Conservation (phyloP, 768 basidiomycete species). For the Auriscalpium orientale region DNA sequence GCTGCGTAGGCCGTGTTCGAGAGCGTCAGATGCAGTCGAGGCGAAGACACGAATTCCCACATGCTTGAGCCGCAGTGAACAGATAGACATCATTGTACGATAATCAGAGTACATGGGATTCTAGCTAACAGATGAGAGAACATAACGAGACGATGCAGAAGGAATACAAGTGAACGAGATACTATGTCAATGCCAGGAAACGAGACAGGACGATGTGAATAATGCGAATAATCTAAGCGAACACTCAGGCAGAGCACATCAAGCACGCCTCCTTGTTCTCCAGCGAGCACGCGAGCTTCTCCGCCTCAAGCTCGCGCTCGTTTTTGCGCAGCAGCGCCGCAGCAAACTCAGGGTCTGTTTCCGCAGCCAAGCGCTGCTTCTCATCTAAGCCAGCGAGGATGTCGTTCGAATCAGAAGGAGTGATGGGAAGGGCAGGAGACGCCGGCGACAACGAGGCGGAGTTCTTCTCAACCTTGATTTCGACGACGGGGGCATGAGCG, state of each 20-base stretch:
- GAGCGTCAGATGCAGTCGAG: too few relatives aligned
- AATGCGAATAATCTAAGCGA: too few relatives aligned
- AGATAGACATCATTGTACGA: too few relatives aligned
- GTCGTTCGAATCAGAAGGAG: constrained; percentile 14
- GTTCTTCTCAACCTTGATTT: constrained; percentile 15
- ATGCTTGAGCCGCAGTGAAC: too few relatives aligned
- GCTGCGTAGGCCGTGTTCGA: too few relatives aligned
- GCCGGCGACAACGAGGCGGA: constrained; percentile 21
- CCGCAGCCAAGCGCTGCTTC: constrained; percentile 45
- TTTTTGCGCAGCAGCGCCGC: constrained; percentile 66
- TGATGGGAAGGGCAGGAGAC: constrained; percentile 18
- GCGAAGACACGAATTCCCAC: too few relatives aligned
- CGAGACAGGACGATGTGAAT: too few relatives aligned
- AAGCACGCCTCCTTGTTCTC: constrained; percentile 93
- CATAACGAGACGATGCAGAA: too few relatives aligned
- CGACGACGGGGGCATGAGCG: constrained; percentile 2
- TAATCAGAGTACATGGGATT: too few relatives aligned
- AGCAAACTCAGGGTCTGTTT: constrained; percentile 65
- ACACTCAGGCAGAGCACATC: constrained; percentile 76
- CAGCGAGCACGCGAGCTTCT: constrained; percentile 72
- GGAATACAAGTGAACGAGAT: too few relatives aligned
- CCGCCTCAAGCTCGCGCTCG: constrained; percentile 73
- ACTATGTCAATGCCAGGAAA: too few relatives aligned
- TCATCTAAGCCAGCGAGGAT: constrained; percentile 38
- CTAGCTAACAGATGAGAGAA: too few relatives aligned